Conservation (phyloP, 2,329 filamentous ascomycete species). For the Apiospora malaysiana region DNA sequence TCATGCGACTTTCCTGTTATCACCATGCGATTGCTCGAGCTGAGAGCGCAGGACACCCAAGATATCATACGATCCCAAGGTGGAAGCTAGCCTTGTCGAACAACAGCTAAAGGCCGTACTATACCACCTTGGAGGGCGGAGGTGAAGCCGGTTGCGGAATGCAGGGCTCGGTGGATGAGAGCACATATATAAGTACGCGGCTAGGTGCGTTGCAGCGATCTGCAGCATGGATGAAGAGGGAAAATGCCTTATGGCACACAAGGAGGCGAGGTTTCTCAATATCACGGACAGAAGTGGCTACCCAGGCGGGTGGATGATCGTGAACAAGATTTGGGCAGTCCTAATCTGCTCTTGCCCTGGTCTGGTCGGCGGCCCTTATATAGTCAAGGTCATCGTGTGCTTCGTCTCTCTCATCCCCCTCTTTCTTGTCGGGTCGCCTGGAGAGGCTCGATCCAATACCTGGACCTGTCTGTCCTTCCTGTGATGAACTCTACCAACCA, state of each 20-base stretch:
- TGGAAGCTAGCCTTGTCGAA: background rate
- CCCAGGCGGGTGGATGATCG: conserved; percentile 11
- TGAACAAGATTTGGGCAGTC: background rate
- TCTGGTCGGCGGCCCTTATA: conserved; percentile 10
- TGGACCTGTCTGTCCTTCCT: conserved; percentile 4
- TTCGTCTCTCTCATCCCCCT: background rate
- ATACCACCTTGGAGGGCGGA: background rate
- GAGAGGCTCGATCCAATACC: background rate
- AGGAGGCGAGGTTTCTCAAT: background rate
- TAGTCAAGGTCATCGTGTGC: background rate
- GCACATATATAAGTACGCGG: conserved; percentile 9
- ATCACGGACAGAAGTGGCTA: background rate
- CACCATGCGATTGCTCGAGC: background rate
- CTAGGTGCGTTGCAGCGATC: conserved; percentile 15
- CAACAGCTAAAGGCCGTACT: background rate
- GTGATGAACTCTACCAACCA: background rate
- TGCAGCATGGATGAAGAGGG: conserved; percentile 5
- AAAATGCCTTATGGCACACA: background rate
- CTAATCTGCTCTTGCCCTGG: background rate
- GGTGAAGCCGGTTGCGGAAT: background rate
- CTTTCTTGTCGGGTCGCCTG: background rate
- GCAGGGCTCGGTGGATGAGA: background rate
- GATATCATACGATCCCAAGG: conserved; percentile 3
- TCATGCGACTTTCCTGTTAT: background rate
- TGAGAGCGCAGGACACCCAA: conserved; percentile 1